A percentile compares a stretch with the other conserved stretches of the same genome.
phyloP scores from a whole-genome alignment of 2,329 filamentous ascomycete genomes.

The Cadophora malorum region DNA sequence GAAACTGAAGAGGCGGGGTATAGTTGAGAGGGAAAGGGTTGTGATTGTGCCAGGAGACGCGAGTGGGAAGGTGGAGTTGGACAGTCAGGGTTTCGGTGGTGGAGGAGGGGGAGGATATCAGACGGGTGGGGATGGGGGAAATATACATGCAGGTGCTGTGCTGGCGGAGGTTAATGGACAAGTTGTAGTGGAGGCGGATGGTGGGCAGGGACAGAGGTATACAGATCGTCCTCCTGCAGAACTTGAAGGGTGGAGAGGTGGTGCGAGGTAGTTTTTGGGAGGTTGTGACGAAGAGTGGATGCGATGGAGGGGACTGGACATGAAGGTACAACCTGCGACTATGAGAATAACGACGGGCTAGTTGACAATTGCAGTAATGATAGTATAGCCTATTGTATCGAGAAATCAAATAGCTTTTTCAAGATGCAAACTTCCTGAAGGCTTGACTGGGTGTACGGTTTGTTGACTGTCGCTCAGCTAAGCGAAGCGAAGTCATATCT shows the following conservation, averaged over 20 bases:
- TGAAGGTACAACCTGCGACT: too few relatives aligned
- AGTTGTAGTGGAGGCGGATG: constrained; percentile 3
- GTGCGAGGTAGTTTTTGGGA: neutral
- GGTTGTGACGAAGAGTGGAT: too few relatives aligned
- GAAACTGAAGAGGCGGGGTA: constrained; percentile 1
- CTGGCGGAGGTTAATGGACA: neutral
- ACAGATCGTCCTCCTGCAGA: neutral
- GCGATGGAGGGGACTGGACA: too few relatives aligned
- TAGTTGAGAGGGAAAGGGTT: constrained; percentile 2
- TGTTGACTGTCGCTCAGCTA: neutral
- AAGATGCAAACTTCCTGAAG: too few relatives aligned
- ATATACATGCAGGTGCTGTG: neutral
- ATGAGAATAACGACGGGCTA: too few relatives aligned
- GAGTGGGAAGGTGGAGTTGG: constrained; percentile 2
- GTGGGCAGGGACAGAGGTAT: neutral
- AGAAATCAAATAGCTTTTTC: too few relatives aligned
- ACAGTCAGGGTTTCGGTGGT: too few relatives aligned
- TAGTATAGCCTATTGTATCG: too few relatives aligned
- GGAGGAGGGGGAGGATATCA: neutral
- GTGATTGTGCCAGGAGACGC: neutral
- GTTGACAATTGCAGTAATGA: too few relatives aligned
- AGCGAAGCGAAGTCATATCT: neutral
- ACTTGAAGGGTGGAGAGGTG: neutral
- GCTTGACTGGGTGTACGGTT: neutral
- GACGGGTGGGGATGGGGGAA: neutral